phyloP scores from a whole-genome alignment of 139 green algal genomes.

The Nannochloris sp. region DNA sequence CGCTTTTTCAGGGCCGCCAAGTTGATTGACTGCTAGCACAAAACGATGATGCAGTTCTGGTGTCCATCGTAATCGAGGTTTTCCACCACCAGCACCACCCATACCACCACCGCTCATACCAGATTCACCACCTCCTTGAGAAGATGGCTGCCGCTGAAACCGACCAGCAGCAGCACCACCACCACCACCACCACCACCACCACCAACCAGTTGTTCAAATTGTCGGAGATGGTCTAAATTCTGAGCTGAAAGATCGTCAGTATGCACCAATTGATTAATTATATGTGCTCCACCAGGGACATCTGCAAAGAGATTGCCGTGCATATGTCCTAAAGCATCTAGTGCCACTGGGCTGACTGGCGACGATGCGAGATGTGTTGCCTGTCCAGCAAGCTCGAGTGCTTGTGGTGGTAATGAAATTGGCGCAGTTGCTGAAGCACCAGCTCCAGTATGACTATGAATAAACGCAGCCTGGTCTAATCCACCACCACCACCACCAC shows the following conservation, averaged over 20 bases:
- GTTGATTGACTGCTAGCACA: conserved; percentile 49
- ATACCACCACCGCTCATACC: background rate
- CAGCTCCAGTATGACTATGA: too few relatives aligned
- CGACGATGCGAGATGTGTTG: too few relatives aligned
- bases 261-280: background rate
- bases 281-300: background rate
- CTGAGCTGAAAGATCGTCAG: background rate
- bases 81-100: conserved; percentile 2
- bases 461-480: too few relatives aligned
- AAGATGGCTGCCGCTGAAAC: background rate
- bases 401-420: too few relatives aligned
- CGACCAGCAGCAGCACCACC: too few relatives aligned
- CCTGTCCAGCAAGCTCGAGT: too few relatives aligned
- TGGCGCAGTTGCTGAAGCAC: too few relatives aligned
- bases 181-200: too few relatives aligned
- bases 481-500: too few relatives aligned
- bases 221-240: background rate
- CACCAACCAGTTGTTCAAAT: background rate
- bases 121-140: background rate
- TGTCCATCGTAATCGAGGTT: conserved; percentile 64
- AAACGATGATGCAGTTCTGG: conserved; percentile 68
- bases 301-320: background rate
- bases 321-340: too few relatives aligned
- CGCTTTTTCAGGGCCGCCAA: conserved; percentile 48
- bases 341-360: too few relatives aligned